Evolutionary conservation across 23 red algal genomes (phyloP), one percentile per base, ranked within the genome.

Genomic region (Cyanidiococcus yangmingshanensis): DNA sequence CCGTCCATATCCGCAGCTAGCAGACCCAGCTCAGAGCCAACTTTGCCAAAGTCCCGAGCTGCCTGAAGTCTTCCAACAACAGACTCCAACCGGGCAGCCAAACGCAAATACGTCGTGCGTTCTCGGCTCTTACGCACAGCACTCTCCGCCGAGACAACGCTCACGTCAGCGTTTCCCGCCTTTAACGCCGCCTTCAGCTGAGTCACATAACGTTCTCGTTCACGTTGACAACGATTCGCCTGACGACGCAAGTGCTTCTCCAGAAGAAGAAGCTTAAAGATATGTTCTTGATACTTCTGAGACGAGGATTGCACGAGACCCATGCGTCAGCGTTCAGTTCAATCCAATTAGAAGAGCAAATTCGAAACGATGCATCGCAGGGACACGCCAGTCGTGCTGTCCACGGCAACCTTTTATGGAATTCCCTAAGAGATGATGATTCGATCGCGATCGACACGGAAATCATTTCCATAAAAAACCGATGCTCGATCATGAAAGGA

Each of bases 141-240:
- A n/a, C 68, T 81, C 38, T 81, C 58, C 7, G 78, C 78, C 35
- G 39, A 81, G 12, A 81, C 68, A 1, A 40, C 25, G 38, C 45
- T 71, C 12, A 67, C 30, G 37, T 81, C 78, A 0, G 78, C 26
- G n/a, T 81, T 40, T 50, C 68, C 58, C 15, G 59, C 37, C 32
- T 81, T 71, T 34, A 81, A 40, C 35, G 78, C 78, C 34, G 59
- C 39, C 54, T 81, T 81, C 18, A 81, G 78, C 30, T 81, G 54
- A 18, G 37, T 38, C 50, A 71, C 37, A n/a, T 81, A 58, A 58
- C 51, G 35, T n/a, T 71, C 78, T 30, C 68, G 39, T 41, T 81
- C 58, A 18, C 38, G 59, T 57, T 81, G 45, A 59, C 78, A 81
- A 40, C 78, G 37, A 3, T 81, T 81, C 25, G 78, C 78, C n/a